Evolutionary conservation across 805 yeast genomes (phyloP), one percentile per base, ranked within the genome.

Genomic region (Wickerhamiella nectarea): DNA sequence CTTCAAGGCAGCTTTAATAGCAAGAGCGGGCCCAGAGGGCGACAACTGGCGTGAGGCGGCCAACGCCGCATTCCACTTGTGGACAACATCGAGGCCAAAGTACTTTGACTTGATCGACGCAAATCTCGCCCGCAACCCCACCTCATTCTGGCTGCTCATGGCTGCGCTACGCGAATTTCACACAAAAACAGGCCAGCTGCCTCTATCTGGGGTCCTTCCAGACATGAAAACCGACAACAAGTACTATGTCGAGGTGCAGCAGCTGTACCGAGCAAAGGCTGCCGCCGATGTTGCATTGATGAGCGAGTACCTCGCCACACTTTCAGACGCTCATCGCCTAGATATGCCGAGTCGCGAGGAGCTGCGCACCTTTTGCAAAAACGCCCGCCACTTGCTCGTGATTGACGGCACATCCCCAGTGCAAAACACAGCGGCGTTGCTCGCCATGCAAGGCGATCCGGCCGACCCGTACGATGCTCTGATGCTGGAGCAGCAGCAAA

Each of bases 211-310:
- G 0, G 70, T 64, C 0, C 56, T 87, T 5, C 94, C 95, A 0
- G 97, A 87, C 57, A 89, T 89, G 95, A 80, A 82, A 17, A 74
- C 94, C 0, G 75, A 76, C 48, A 78, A 95, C 0, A 59, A 61
- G 7, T 66, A 66, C 44, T 89, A 81, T 57, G 65, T 79, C 2
- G 58, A 54, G 7, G 60, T 89, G 29, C 80, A 77, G 56, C 54
- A 54, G 0, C 52, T 84, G 3, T 89, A 83, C 55, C 58, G 68
- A 14, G 61, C 56, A 1, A 79, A 78, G 53, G 77, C 81, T 1
- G 46, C 52, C 8, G 38, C 46, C 1, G 94, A 86, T 57, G 52
- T 66, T 6, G 18, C 4, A 6, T 9, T 17, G 4, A 6, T 25
- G 6, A 4, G 19, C 14, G 14, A 39, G 21, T 21, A 39, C 21